phyloP scores from a whole-genome alignment of 352 stramenopile species.

The Phytophthora citricola region DNA sequence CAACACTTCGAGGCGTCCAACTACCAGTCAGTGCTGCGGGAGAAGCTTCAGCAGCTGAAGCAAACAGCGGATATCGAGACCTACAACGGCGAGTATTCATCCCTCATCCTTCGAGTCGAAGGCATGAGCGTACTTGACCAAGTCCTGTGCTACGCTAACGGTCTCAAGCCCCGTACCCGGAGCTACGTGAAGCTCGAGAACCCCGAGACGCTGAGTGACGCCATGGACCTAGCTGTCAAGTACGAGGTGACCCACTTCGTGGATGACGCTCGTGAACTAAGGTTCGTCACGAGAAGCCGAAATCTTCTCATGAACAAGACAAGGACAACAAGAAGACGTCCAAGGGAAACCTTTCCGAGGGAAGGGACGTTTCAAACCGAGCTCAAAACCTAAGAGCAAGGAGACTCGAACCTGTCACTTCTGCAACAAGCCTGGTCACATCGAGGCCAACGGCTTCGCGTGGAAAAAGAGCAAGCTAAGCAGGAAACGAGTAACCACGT shows the following conservation, averaged over 20 bases:
- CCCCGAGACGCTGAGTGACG: neutral
- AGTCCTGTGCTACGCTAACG: neutral
- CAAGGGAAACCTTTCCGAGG: neutral
- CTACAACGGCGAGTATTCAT: too few relatives aligned
- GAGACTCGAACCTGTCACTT: constrained; percentile 9
- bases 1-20: too few relatives aligned
- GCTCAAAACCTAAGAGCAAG: neutral
- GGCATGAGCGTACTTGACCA: neutral
- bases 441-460: neutral
- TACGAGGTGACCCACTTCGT: neutral
- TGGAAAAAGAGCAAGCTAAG: too few relatives aligned
- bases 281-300: too few relatives aligned
- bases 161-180: neutral
- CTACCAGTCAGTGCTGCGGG: too few relatives aligned
- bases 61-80: too few relatives aligned
- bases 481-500: too few relatives aligned
- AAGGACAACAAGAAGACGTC: too few relatives aligned
- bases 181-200: neutral
- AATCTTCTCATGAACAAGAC: too few relatives aligned
- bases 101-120: neutral
- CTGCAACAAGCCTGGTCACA: constrained; percentile 12
- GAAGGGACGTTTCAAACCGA: constrained; percentile 16
- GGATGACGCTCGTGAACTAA: too few relatives aligned
- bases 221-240: neutral
- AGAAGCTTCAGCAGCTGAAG: too few relatives aligned